Conservation (phyloP, 352 stramenopile species). For the Globisporangium spiculum region DNA sequence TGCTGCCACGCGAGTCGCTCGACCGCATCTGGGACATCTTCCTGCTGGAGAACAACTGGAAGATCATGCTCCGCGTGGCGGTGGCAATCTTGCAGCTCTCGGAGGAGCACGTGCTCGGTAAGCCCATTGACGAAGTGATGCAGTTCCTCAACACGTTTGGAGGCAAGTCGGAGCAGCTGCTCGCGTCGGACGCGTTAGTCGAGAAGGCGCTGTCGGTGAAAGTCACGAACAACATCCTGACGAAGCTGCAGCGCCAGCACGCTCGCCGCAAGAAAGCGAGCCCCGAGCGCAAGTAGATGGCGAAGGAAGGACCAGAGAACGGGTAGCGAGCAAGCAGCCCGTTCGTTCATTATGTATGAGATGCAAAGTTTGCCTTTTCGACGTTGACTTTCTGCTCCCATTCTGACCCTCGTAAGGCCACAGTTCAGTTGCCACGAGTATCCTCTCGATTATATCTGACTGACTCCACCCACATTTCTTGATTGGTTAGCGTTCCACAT, state of each 20-base stretch:
- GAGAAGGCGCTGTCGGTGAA: conserved; percentile 62
- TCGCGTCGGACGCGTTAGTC: conserved; percentile 47
- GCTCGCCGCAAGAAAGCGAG: conserved; percentile 46
- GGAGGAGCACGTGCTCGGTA: conserved; percentile 53
- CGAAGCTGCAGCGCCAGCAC: conserved; percentile 71
- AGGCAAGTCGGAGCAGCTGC: conserved; percentile 46
- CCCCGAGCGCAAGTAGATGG: conserved; percentile 18
- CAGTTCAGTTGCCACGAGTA: not conserved
- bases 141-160: conserved; percentile 86
- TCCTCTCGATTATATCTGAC: too few species aligned
- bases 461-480: too few species aligned
- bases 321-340: not conserved
- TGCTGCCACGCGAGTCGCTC: conserved; percentile 63
- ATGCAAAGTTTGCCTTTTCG: conserved; percentile 7
- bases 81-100: conserved; percentile 69
- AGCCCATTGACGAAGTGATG: conserved; percentile 83
- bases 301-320: not conserved
- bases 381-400: not conserved
- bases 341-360: conserved; percentile 2
- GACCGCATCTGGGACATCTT: conserved; percentile 88
- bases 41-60: conserved; percentile 82
- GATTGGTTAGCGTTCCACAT: not conserved
- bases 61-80: conserved; percentile 77
- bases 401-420: not conserved
- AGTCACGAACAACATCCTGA: conserved; percentile 74